Percentiles rank a stretch among this genome's conserved stretches.
Conservation (phyloP, 208 protist genomes). For the Acanthamoeba pearcei region DNA sequence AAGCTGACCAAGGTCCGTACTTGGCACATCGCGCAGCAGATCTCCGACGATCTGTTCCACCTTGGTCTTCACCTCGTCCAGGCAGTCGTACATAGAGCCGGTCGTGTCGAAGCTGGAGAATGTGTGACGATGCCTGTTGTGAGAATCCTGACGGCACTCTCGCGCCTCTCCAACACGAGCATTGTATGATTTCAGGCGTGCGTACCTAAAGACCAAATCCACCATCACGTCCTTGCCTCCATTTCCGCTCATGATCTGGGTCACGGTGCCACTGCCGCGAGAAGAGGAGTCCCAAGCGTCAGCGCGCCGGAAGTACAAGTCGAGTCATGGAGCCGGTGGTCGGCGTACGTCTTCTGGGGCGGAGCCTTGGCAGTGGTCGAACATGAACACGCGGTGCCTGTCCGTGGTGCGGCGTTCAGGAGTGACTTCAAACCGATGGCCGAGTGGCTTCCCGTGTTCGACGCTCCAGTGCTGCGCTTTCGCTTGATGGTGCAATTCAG, state of each 20-base stretch:
- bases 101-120: conserved; percentile 32
- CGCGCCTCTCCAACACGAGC: too few species aligned
- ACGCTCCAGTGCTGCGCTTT: background rate
- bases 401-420: too few species aligned
- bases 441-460: too few species aligned
- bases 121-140: background rate
- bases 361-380: too few species aligned
- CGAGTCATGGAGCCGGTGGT: too few species aligned
- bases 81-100: conserved; percentile 16
- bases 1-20: background rate
- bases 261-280: background rate
- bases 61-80: conserved; percentile 47
- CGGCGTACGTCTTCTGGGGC: too few species aligned
- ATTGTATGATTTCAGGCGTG: too few species aligned
- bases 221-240: background rate
- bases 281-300: too few species aligned
- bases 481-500: conserved; percentile 34
- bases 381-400: too few species aligned
- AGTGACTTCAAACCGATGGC: too few species aligned
- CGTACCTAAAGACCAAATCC: conserved; percentile 1
- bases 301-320: too few species aligned
- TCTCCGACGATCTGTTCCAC: conserved; percentile 13
- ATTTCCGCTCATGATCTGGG: background rate
- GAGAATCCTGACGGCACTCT: too few species aligned
- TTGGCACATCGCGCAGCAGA: conserved; percentile 28